Evolutionary conservation across 2,329 filamentous ascomycete species (phyloP).

Genomic region (Triangularia setosa): DNA sequence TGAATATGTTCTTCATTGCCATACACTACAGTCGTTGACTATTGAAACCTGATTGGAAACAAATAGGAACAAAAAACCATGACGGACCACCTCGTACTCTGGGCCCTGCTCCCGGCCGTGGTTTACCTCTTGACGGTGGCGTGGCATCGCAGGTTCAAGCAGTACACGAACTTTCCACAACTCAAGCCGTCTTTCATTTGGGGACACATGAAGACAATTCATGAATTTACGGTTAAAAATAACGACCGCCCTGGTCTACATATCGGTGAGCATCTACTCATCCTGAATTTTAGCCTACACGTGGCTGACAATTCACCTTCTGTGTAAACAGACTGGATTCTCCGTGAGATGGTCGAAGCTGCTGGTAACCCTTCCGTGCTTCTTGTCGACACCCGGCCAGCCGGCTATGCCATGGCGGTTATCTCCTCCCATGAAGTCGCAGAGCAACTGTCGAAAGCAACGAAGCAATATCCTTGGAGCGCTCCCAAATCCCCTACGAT

Average conservation of each 20-base stretch:
- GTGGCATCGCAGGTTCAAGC: slow-evolving; percentile 23
- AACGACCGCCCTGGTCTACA: slow-evolving; percentile 12
- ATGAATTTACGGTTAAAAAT: slow-evolving; percentile 13
- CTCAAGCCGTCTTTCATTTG: slow-evolving; percentile 23
- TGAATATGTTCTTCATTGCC: not conserved
- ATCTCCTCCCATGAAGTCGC: slow-evolving; percentile 34
- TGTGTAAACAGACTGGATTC: slow-evolving; percentile 23
- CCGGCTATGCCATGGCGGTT: slow-evolving; percentile 32
- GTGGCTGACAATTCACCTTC: not conserved
- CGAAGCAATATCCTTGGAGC: slow-evolving; percentile 32
- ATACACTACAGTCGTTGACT: not conserved
- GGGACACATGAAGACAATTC: slow-evolving; percentile 24
- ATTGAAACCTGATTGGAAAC: not conserved
- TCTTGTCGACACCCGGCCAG: slow-evolving; percentile 35
- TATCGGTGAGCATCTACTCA: slow-evolving; percentile 11
- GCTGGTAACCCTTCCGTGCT: slow-evolving; percentile 34
- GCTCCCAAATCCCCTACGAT: slow-evolving; percentile 32
- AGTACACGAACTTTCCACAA: slow-evolving; percentile 25
- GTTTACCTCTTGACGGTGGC: slow-evolving; percentile 16
- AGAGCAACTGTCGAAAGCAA: slow-evolving; percentile 35
- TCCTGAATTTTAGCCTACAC: not conserved
- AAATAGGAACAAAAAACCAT: slow-evolving; percentile 5
- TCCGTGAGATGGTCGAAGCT: slow-evolving; percentile 28
- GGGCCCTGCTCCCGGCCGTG: slow-evolving; percentile 15
- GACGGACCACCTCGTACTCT: slow-evolving; percentile 11